phyloP scores from a whole-genome alignment of 768 basidiomycete genomes.

The Auricularia sp. region DNA sequence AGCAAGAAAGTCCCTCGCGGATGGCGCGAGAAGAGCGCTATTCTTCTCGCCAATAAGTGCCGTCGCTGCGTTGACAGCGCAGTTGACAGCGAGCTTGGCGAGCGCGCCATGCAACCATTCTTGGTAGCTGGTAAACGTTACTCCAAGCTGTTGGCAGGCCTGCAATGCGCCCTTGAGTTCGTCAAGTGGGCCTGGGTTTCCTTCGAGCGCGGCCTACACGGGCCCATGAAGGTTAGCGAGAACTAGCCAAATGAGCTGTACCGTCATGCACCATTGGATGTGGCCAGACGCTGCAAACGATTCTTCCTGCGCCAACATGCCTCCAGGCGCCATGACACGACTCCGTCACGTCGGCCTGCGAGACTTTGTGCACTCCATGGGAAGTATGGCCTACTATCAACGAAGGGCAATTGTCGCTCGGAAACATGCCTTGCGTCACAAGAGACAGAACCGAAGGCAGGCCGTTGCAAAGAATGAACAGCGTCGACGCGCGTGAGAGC shows the following conservation, averaged over 20 bases:
- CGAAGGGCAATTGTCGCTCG: not conserved
- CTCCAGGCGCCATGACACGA: not conserved
- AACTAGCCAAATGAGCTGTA: not conserved
- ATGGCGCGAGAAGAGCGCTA: not conserved
- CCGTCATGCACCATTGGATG: not conserved
- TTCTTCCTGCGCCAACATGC: not conserved
- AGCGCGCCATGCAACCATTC: not conserved
- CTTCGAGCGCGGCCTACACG: not conserved
- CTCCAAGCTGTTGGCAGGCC: not conserved
- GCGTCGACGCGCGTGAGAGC: not conserved
- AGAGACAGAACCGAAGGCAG: not conserved
- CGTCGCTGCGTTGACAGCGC: not conserved
- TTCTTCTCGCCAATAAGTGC: not conserved
- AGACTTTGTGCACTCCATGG: not conserved
- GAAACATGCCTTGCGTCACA: not conserved
- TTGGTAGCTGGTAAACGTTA: not conserved
- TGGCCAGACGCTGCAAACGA: not conserved
- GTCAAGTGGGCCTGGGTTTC: too few species aligned
- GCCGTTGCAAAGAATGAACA: not conserved
- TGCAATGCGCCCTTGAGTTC: not conserved
- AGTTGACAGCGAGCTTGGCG: not conserved
- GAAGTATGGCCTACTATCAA: not conserved
- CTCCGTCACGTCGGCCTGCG: not conserved
- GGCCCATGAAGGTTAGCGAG: not conserved
- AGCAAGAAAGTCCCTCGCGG: not conserved